phyloP scores from a whole-genome alignment of 139 green algal species.

The Picochlorum sp. region DNA sequence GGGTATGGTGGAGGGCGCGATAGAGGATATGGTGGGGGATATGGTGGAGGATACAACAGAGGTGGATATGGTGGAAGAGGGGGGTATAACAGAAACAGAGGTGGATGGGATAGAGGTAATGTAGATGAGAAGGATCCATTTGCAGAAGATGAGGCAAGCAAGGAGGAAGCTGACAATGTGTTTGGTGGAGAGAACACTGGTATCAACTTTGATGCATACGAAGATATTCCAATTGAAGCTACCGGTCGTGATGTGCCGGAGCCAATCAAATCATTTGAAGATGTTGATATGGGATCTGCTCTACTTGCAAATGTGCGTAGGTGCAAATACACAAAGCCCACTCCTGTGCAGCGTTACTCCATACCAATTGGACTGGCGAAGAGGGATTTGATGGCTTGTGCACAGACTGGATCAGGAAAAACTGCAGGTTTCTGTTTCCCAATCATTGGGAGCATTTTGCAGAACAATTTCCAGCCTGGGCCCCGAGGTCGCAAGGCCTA shows the following conservation, averaged over 20 bases:
- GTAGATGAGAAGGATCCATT: conserved; percentile 44
- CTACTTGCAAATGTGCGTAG: conserved; percentile 82
- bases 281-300: conserved; percentile 63
- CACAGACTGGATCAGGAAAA: conserved; percentile 95
- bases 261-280: conserved; percentile 77
- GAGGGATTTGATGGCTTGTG: conserved; percentile 95
- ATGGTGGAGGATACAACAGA: conserved; percentile 16
- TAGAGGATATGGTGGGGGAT: conserved; percentile 11
- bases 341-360: conserved; percentile 92
- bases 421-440: conserved; percentile 98
- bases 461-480: conserved; percentile 43
- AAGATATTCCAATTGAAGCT: conserved; percentile 96
- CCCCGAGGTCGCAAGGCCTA: conserved; percentile 71
- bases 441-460: conserved; percentile 88
- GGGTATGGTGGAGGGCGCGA: conserved; percentile 19
- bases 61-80: conserved; percentile 16
- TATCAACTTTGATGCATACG: conserved; percentile 98
- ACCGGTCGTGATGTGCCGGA: conserved; percentile 72
- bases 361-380: conserved; percentile 90
- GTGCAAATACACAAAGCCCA: conserved; percentile 97
- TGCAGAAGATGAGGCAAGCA: conserved; percentile 40
- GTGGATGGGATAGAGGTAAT: conserved; percentile 31
- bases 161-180: conserved; percentile 57
- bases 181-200: conserved; percentile 87
- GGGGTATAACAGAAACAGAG: conserved; percentile 11